Base-by-base conservation (phyloP, 768 basidiomycete genomes). In the Collybia nuda region DNA sequence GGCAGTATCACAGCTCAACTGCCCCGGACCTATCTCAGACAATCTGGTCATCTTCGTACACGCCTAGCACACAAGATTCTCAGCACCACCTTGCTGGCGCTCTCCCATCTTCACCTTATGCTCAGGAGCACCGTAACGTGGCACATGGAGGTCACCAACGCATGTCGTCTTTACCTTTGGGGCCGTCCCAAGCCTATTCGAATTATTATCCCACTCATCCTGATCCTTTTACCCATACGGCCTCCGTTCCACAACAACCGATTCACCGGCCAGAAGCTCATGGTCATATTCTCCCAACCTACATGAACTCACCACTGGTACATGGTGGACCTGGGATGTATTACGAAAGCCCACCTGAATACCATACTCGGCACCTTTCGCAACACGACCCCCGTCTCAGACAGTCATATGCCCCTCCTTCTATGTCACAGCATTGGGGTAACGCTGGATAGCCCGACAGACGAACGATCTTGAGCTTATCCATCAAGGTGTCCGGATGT, bases 401-500 rank as follows among this genome's bases (percentile, higher is more conserved):
- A 41, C 63, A 66, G 9, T 57, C 62, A 32, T 65, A 62, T 40
- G 43, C 62, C 17, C 56, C 65, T 7, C 65, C 67, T 5, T 48
- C 66, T 3, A 62, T 69, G 51, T 64, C 70, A 8, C 70, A 70
- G 47, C 41, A 66, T 7, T 72, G 71, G 72, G 60, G 68, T 23
- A 67, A 67, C 48, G 63, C 52, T 47, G 68, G 70, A 23, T 72
- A 58, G 62, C 17, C 17, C 23, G 19, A 32, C 14, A 11, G 12
- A 32, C 7, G 32, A 11, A 11, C 9, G 32, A 11, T 32, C 47
- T 39, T 28, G 17, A 23, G 4, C 2, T 41, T 24, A 35, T 24
- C 14, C 35, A 36, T 7, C 18, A 5, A 24, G 35, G 15, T 37
- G 15, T 50, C 35, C 17, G 12, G 41, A 44, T 37, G 42, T 35